A percentile compares a stretch with the other conserved stretches of the same genome.
Evolutionary conservation across 768 basidiomycete species (phyloP).

Genomic region (Suillus lakei): DNA sequence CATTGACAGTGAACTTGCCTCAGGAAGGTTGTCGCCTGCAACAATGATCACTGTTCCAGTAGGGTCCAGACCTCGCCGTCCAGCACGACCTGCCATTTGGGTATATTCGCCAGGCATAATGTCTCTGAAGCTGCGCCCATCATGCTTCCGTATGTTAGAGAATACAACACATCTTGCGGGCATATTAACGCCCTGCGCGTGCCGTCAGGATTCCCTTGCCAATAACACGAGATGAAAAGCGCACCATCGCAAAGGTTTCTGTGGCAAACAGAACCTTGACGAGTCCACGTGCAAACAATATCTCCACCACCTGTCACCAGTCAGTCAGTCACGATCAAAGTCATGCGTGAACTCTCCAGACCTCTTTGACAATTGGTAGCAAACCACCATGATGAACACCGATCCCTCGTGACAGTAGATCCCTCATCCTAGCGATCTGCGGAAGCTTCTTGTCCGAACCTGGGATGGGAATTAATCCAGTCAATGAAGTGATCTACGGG

Average conservation of each 20-base stretch:
- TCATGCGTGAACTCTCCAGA: constrained; percentile 33
- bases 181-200: constrained; percentile 94
- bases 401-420: constrained; percentile 89
- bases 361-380: constrained; percentile 96
- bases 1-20: constrained; percentile 52
- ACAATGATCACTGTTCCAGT: constrained; percentile 96
- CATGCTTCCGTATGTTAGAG: constrained; percentile 93
- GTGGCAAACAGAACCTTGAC: constrained; percentile 98
- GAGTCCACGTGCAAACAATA: constrained; percentile 92
- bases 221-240: constrained; percentile 18
- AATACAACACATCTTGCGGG: constrained; percentile 97
- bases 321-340: constrained; percentile 4
- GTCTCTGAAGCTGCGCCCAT: constrained; percentile 90
- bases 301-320: constrained; percentile 80
- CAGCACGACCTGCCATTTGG: constrained; percentile 99
- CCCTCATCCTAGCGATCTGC: constrained; percentile 89
- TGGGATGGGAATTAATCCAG: constrained; percentile 35
- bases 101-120: constrained; percentile 94
- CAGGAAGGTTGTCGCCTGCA: constrained; percentile 82
- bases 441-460: constrained; percentile 92
- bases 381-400: constrained; percentile 98
- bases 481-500: constrained; percentile 4
- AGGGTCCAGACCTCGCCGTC: constrained; percentile 91
- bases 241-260: constrained; percentile 98
- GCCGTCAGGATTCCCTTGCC: constrained; percentile 15